Evolutionary conservation across 2,329 filamentous ascomycete genomes (phyloP).

Genomic region (Cladosporium sphaerospermum): DNA sequence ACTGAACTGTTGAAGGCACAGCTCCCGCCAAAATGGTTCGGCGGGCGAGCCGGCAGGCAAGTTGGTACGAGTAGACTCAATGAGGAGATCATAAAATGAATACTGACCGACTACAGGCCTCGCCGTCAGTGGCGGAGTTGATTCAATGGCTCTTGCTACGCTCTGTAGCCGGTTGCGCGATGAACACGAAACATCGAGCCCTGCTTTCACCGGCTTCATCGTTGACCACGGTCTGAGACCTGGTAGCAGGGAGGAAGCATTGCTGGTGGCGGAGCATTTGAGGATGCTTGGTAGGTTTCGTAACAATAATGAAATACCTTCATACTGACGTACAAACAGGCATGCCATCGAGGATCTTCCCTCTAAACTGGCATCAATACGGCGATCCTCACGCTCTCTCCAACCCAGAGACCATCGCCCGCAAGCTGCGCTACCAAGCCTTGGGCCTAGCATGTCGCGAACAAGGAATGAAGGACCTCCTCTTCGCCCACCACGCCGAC

Average conservation of each 20-base stretch:
- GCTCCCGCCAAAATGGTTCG: conserved; percentile 7
- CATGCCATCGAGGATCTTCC: conserved; percentile 21
- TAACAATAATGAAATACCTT: not conserved
- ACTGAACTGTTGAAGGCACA: not conserved
- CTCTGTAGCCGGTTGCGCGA: conserved; percentile 47
- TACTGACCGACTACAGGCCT: conserved; percentile 43
- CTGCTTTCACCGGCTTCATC: conserved; percentile 48
- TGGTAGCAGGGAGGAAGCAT: conserved; percentile 50
- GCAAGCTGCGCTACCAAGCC: conserved; percentile 64
- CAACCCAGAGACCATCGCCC: conserved; percentile 72
- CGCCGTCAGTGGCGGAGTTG: conserved; percentile 85
- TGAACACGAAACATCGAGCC: not conserved
- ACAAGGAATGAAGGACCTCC: conserved; percentile 51
- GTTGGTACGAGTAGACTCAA: not conserved
- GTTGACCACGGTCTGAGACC: conserved; percentile 56
- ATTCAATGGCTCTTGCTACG: conserved; percentile 92
- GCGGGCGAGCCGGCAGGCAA: not conserved
- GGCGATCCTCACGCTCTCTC: conserved; percentile 41
- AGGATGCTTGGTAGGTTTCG: conserved; percentile 16
- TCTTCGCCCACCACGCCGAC: conserved; percentile 82
- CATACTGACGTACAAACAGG: not conserved
- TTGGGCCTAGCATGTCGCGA: conserved; percentile 57
- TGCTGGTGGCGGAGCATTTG: conserved; percentile 38
- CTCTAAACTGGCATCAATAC: conserved; percentile 34
- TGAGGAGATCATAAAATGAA: not conserved